phyloP scores from a whole-genome alignment of 257 asterid genomes.

The Przewalskia tangutica region DNA sequence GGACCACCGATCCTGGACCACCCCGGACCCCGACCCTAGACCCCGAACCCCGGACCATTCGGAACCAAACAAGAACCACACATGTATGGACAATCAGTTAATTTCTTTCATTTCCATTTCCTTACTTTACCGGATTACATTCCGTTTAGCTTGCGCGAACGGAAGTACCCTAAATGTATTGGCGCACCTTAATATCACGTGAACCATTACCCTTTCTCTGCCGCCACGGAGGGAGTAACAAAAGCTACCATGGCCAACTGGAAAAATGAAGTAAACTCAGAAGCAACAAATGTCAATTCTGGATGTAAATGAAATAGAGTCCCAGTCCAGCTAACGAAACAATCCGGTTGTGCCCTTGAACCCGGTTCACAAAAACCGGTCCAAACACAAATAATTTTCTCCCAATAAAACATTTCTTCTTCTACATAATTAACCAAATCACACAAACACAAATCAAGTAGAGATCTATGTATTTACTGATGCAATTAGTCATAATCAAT shows the following conservation, averaged over 20 bases:
- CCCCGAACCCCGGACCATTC: too few relatives aligned
- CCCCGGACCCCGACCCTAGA: too few relatives aligned
- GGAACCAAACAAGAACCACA: too few relatives aligned
- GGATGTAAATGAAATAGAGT: background rate
- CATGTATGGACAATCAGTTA: too few relatives aligned
- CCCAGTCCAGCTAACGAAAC: background rate
- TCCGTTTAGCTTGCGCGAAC: too few relatives aligned
- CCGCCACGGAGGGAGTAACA: too few relatives aligned
- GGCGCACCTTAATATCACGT: too few relatives aligned
- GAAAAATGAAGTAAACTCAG: background rate
- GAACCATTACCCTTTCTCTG: too few relatives aligned
- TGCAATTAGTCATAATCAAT: constrained; percentile 11
- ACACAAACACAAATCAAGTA: constrained; percentile 9
- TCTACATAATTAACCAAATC: constrained; percentile 13
- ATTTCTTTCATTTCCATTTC: too few relatives aligned
- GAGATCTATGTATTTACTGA: constrained; percentile 29
- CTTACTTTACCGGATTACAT: too few relatives aligned
- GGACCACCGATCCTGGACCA: too few relatives aligned
- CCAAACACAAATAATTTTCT: background rate
- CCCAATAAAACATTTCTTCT: constrained; percentile 7
- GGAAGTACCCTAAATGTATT: too few relatives aligned
- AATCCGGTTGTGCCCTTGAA: background rate
- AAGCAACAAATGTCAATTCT: background rate
- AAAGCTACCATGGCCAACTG: background rate
- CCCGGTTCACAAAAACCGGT: constrained; percentile 10